These are phyloP conservation scores for Metschnikowia baotianmanensis DNA, from an alignment of 805 yeast genomes.

Conservation along the genomic window DNA sequence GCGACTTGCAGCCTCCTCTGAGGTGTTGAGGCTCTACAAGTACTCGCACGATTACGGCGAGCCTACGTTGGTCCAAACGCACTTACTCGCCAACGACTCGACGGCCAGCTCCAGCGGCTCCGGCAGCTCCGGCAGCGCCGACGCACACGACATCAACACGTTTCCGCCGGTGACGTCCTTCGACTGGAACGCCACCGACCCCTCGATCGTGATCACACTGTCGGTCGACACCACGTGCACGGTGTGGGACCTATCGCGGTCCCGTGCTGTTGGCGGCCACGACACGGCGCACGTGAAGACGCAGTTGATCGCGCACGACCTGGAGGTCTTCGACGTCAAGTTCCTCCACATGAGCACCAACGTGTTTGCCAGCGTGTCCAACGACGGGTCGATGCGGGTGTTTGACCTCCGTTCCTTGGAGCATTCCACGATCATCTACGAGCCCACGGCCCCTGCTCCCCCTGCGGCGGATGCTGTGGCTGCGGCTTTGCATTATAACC, in stretches of 20 bases:
- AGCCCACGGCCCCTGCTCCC: constrained; percentile 42
- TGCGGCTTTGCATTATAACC: constrained; percentile 19
- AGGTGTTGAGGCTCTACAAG: constrained; percentile 65
- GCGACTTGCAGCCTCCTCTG: constrained; percentile 67
- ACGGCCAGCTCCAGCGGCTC: constrained; percentile 35
- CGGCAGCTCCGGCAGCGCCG: constrained; percentile 27
- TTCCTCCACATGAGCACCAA: constrained; percentile 72
- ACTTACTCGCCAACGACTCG: constrained; percentile 39
- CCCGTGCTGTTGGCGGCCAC: constrained; percentile 16
- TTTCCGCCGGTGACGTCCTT: constrained; percentile 91
- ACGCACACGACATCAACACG: constrained; percentile 45
- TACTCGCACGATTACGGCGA: constrained; percentile 43
- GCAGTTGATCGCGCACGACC: constrained; percentile 94
- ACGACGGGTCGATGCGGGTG: constrained; percentile 91
- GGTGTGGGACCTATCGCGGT: constrained; percentile 75
- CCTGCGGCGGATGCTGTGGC: background rate
- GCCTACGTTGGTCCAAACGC: constrained; percentile 39
- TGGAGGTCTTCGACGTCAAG: constrained; percentile 90
- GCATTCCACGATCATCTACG: constrained; percentile 93
- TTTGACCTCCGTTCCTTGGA: constrained; percentile 88
- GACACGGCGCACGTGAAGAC: constrained; percentile 74
- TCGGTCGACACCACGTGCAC: constrained; percentile 97
- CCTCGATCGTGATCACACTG: constrained; percentile 72
- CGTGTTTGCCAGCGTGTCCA: constrained; percentile 89
- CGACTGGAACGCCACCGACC: constrained; percentile 83